Percentiles rank a stretch among this genome's conserved stretches.
phyloP scores from a whole-genome alignment of 192 early-diverging fungal genomes.

The Geranomyces michiganensis region DNA sequence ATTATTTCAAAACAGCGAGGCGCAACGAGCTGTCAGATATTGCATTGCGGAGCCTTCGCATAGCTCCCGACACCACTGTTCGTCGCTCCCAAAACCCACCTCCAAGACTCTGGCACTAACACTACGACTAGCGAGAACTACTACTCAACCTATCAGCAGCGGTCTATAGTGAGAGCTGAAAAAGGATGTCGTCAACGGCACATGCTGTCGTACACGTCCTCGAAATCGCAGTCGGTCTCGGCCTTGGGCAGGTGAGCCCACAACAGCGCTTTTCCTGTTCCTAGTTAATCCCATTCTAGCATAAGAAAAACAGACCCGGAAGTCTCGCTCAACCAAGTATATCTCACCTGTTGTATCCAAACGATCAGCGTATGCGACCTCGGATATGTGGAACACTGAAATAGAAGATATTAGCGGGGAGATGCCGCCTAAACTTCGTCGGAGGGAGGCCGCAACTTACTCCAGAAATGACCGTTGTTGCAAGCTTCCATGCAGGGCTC shows the following conservation, averaged over 20 bases:
- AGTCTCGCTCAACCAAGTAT: neutral
- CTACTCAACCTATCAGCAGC: too few species aligned
- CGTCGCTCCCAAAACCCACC: too few species aligned
- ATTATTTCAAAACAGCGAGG: too few species aligned
- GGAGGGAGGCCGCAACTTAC: neutral
- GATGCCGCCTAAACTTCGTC: neutral
- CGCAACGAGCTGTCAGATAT: too few species aligned
- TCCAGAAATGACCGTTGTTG: conserved; percentile 98
- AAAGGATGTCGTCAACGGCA: conserved; percentile 7
- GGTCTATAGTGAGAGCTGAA: too few species aligned
- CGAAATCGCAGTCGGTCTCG: conserved; percentile 32
- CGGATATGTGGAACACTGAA: conserved; percentile 20
- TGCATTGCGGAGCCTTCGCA: too few species aligned
- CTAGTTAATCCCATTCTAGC: conserved; percentile 7
- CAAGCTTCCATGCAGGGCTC: conserved; percentile 82
- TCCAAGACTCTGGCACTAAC: too few species aligned
- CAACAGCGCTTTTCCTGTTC: conserved; percentile 28
- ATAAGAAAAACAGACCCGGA: neutral
- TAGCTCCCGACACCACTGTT: too few species aligned
- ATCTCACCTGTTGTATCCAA: conserved; percentile 43
- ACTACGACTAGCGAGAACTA: too few species aligned
- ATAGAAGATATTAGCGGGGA: neutral
- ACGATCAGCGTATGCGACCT: conserved; percentile 65
- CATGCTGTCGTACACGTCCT: conserved; percentile 12
- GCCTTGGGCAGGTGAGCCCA: conserved; percentile 47